Evolutionary conservation across 1,284 basidiomycete species (phyloP), one percentile per base, ranked within the genome.

Genomic region (Tremellales sp.): DNA sequence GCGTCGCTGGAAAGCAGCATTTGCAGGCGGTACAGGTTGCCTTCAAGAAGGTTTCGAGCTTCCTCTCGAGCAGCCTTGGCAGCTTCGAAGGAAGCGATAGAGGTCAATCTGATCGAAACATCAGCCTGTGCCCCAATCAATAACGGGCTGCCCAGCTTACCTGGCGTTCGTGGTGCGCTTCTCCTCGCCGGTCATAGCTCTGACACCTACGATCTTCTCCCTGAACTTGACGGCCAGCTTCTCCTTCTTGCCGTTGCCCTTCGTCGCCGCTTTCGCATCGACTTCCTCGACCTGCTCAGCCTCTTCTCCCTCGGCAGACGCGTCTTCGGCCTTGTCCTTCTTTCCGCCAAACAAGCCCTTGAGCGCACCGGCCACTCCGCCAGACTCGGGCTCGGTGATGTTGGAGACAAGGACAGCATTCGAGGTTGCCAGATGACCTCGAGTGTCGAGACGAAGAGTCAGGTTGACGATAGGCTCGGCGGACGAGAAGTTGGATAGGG

Each of bases 1-100:
- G 75, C 67, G 56, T 80, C 79, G 7, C 82, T 81, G 33, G 84
- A 82, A 8, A 97, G 76, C 22, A 92, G 78, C 67, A 93, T 92
- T 21, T 89, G 84, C 27, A 97, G 76, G 49, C 85, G 83, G 77
- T 99, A 99, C 17, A 97, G 75, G 72, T 93, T 94, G 23, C 86
- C 82, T 74, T 99, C 96, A 49, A 99, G 83, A 24, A 82, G 80
- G 75, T 99, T 99, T 48, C 85, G 82, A 1, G 90, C 89, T 72
- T 97, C 94, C 66, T 94, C 94, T 44, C 84, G 83, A 46, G 83
- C 81, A 24, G 78, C 80, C 67, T 90, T 91, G 17, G 84, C 81
- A 1, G 78, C 76, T 71, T 97, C 92, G 47, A 86, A 85, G 10
- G 78, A 73, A 54, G 93, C 85, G 54, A 97, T 79, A 3, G 83